Base-by-base conservation (phyloP, 306 rosid genomes). In the Sphenostylis stenocarpa region DNA sequence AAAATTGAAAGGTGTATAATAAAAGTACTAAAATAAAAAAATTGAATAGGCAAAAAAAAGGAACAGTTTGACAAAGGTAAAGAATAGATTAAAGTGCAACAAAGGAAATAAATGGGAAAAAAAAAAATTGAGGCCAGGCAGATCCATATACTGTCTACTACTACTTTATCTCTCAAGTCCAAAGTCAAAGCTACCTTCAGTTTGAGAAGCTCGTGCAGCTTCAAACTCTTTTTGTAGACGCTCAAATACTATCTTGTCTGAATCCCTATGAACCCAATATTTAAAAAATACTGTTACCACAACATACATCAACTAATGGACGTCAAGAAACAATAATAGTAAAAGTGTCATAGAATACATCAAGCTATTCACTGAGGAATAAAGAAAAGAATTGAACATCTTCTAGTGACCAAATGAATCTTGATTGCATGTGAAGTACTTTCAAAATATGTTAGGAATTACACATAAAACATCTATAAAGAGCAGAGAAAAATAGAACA, bases 211-310 rank as follows among this genome's bases (percentile, higher is more conserved):
- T 67, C 87, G 74, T 28, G 99, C 97, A 85, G 84, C 88, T 75
- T 91, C 98, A 82, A 95, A 91, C 75, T 95, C 99, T 79, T 82
- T 95, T 69, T 83, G 91, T 62, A 95, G 88, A 70, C 89, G 93
- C 81, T 92, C 96, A 76, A 84, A 83, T 74, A 89, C 80, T 81
- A 81, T 86, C 87, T 92, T 95, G 88, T 95, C 97, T 33, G 98
- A 88, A 87, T 95, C 99, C 88, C 99, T 92, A 63, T 78, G 52
- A 68, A 71, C 21, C 63, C 67, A 72, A 17, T 26, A 52, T 28
- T 29, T 67, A 21, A 53, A 57, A 31, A 41, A 28, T 17, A 23
- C 2, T 21, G 41, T 65, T 44, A 74, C 51, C 8, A 36, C 52
- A 41, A 64, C 51, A 75, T 49, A 67, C 49, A 55, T 33, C 47